Evolutionary conservation across 179 eudicot genomes (phyloP).

Genomic region (Patellifolia procumbens): DNA sequence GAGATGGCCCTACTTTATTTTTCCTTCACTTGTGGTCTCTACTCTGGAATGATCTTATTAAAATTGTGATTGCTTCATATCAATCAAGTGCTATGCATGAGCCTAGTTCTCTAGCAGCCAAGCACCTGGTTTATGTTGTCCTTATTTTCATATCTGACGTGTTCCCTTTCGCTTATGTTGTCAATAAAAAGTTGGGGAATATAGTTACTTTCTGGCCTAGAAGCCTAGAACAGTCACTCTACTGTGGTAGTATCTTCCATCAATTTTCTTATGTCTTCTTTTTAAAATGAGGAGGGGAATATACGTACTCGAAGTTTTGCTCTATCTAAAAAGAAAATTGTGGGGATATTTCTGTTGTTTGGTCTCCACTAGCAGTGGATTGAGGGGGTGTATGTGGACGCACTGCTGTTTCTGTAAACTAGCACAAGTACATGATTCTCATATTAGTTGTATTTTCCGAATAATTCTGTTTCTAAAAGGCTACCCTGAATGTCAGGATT

Average conservation of each 20-base stretch:
- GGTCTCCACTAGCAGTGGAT: too few relatives aligned
- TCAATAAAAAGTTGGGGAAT: too few relatives aligned
- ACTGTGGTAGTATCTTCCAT: too few relatives aligned
- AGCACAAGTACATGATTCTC: not conserved
- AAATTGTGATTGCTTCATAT: too few relatives aligned
- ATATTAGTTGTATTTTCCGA: not conserved
- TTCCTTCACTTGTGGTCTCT: too few relatives aligned
- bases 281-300: not conserved
- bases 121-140: not conserved
- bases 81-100: too few relatives aligned
- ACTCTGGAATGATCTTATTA: too few relatives aligned
- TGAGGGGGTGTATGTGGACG: not conserved
- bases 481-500: conserved; percentile 53
- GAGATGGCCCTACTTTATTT: not conserved
- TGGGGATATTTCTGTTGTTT: too few relatives aligned
- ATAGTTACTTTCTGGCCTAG: too few relatives aligned
- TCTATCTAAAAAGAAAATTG: too few relatives aligned
- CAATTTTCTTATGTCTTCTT: not conserved
- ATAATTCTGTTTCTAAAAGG: conserved; percentile 22
- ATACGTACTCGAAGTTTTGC: too few relatives aligned
- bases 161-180: not conserved
- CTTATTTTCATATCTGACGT: not conserved
- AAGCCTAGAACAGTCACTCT: not conserved
- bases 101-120: not conserved
- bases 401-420: too few relatives aligned